Conservation (phyloP, 2,329 filamentous ascomycete genomes). For the Xylaria sp. region DNA sequence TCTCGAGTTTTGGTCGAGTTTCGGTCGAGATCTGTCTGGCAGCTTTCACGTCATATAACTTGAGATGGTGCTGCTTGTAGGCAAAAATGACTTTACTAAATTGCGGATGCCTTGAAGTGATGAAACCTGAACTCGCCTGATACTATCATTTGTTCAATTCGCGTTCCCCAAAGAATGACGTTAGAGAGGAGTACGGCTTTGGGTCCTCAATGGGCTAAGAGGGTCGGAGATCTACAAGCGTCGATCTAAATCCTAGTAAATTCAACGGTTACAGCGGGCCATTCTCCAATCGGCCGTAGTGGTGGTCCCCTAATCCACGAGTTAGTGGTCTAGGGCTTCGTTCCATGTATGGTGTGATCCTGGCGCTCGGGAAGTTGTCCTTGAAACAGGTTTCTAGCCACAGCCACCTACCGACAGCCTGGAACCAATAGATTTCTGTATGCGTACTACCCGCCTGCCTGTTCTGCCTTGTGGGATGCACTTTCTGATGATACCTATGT, state of each 20-base stretch:
- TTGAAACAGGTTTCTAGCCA: constrained; percentile 49
- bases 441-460: no score
- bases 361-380: constrained; percentile 11
- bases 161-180: constrained; percentile 32
- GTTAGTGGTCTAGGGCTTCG: constrained; percentile 17
- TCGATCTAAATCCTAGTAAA: constrained; percentile 19
- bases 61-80: background rate
- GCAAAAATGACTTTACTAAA: background rate
- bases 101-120: background rate
- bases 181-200: constrained; percentile 23
- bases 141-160: constrained; percentile 3
- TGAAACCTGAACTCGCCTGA: background rate
- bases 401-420: constrained; percentile 35
- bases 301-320: constrained; percentile 24
- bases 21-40: no score
- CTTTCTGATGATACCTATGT: constrained; percentile 10
- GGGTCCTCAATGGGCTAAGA: constrained; percentile 10
- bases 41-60: background rate
- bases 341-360: constrained; percentile 5
- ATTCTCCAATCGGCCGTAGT: constrained; percentile 22
- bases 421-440: constrained; percentile 35
- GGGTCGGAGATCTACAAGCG: constrained; percentile 15
- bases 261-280: constrained; percentile 23
- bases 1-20: no score
- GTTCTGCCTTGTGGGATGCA: no score